A percentile compares a stretch with the other conserved stretches of the same genome.
Evolutionary conservation across 2,329 filamentous ascomycete species (phyloP).

Genomic region (Hypomyces perniciosus): DNA sequence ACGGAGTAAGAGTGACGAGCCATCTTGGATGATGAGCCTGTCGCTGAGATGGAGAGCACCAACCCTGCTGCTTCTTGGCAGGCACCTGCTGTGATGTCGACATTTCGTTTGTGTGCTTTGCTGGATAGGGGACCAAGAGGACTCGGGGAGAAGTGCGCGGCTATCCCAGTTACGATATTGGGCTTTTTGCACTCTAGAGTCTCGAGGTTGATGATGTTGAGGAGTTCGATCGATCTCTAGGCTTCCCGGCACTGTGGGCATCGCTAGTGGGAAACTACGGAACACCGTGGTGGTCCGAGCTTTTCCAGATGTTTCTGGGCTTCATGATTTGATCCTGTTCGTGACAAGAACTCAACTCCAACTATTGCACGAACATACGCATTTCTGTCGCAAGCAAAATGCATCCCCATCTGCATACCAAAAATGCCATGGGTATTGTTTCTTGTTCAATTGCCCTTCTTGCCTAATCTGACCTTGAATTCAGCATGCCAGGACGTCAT

Average conservation of each 20-base stretch:
- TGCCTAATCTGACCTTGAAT: constrained; percentile 16
- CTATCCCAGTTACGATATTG: constrained; percentile 2
- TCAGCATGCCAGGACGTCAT: constrained; percentile 93
- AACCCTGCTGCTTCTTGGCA: constrained; percentile 72
- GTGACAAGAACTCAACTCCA: neutral
- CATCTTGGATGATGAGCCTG: constrained; percentile 5
- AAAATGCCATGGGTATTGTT: constrained; percentile 73
- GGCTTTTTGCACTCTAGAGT: neutral
- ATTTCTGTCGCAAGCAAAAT: constrained; percentile 44
- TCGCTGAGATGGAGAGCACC: constrained; percentile 13
- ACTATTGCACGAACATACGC: neutral
- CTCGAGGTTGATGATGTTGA: neutral
- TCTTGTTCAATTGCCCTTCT: neutral
- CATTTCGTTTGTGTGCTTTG: neutral
- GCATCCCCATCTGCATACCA: constrained; percentile 96
- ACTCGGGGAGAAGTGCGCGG: neutral
- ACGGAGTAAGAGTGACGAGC: constrained; percentile 15
- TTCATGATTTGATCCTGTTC: neutral
- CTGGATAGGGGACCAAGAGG: neutral
- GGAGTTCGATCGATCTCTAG: constrained; percentile 2
- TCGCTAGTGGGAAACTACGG: constrained; percentile 4
- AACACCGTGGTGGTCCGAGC: constrained; percentile 24
- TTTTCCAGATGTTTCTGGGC: constrained; percentile 15
- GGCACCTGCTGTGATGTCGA: constrained; percentile 37
- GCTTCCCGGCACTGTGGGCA: constrained; percentile 7